phyloP scores from a whole-genome alignment of 306 rosid genomes.

The Trifolium repens region DNA sequence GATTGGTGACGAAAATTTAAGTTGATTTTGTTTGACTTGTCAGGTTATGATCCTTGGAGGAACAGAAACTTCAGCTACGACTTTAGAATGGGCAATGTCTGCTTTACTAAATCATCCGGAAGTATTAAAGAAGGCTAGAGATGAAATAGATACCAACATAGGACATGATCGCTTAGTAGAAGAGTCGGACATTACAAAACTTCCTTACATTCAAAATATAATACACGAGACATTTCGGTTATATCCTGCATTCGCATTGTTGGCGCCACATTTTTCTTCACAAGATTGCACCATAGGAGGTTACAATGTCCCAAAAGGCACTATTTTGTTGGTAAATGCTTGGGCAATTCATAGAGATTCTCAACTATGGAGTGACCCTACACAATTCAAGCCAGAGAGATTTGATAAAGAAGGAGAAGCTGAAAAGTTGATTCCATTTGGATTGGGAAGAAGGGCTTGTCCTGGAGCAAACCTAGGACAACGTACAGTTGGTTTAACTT shows the following conservation, averaged over 20 bases:
- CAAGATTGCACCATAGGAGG: slow-evolving; percentile 41
- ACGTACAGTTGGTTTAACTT: slow-evolving; percentile 37
- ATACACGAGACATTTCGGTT: slow-evolving; percentile 40
- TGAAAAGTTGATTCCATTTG: slow-evolving; percentile 41
- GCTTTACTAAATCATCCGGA: slow-evolving; percentile 41
- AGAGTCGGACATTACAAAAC: slow-evolving; percentile 39
- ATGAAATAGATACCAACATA: slow-evolving; percentile 30
- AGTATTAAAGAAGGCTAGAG: slow-evolving; percentile 37
- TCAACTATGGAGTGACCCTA: slow-evolving; percentile 39
- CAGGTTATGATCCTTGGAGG: slow-evolving; percentile 43
- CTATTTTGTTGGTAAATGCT: slow-evolving; percentile 41
- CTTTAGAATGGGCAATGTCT: slow-evolving; percentile 46
- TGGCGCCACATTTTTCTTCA: slow-evolving; percentile 42
- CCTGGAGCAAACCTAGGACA: slow-evolving; percentile 38
- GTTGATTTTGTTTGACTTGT: slow-evolving; percentile 5
- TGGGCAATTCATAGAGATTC: slow-evolving; percentile 48
- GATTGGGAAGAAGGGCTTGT: slow-evolving; percentile 47
- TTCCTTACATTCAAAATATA: slow-evolving; percentile 36
- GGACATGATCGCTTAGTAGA: slow-evolving; percentile 30
- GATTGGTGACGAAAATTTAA: no score
- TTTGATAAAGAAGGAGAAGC: slow-evolving; percentile 47
- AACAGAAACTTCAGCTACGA: slow-evolving; percentile 42
- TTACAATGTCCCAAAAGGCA: slow-evolving; percentile 32
- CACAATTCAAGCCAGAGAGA: slow-evolving; percentile 40
- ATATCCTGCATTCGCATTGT: slow-evolving; percentile 35